Evolutionary conservation across 805 yeast genomes (phyloP).

Genomic region (Wickerhamomyces queroliae): DNA sequence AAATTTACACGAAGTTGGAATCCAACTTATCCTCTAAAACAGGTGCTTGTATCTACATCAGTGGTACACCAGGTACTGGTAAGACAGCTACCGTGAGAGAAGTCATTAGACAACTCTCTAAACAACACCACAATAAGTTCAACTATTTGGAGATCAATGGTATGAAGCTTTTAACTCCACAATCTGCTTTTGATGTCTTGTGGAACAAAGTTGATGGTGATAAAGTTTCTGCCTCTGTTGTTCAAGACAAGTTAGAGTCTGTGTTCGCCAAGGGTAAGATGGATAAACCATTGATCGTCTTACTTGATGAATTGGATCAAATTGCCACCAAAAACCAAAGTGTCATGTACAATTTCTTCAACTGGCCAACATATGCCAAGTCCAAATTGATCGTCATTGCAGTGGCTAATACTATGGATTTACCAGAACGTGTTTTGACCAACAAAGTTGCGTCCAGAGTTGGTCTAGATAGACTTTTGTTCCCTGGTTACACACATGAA

Average conservation of each 20-base stretch:
- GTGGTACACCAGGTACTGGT: constrained; percentile 98
- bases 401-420: constrained; percentile 95
- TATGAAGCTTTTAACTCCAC: constrained; percentile 73
- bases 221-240: constrained; percentile 54
- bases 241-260: constrained; percentile 48
- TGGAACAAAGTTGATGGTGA: constrained; percentile 72
- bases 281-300: constrained; percentile 46
- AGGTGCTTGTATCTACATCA: constrained; percentile 83
- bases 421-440: constrained; percentile 83
- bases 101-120: constrained; percentile 64
- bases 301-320: constrained; percentile 93
- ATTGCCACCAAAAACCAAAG: constrained; percentile 75
- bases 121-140: constrained; percentile 41
- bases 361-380: constrained; percentile 86
- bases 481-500: constrained; percentile 79
- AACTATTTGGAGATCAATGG: constrained; percentile 88
- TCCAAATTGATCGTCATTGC: constrained; percentile 86
- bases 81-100: constrained; percentile 92
- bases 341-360: constrained; percentile 92
- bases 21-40: constrained; percentile 61
- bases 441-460: constrained; percentile 89
- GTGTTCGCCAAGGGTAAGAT: constrained; percentile 41
- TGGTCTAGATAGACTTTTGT: constrained; percentile 82
- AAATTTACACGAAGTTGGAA: constrained; percentile 63
- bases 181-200: constrained; percentile 71